phyloP scores from a whole-genome alignment of 352 stramenopile genomes.

The Pythium folliculosum region DNA sequence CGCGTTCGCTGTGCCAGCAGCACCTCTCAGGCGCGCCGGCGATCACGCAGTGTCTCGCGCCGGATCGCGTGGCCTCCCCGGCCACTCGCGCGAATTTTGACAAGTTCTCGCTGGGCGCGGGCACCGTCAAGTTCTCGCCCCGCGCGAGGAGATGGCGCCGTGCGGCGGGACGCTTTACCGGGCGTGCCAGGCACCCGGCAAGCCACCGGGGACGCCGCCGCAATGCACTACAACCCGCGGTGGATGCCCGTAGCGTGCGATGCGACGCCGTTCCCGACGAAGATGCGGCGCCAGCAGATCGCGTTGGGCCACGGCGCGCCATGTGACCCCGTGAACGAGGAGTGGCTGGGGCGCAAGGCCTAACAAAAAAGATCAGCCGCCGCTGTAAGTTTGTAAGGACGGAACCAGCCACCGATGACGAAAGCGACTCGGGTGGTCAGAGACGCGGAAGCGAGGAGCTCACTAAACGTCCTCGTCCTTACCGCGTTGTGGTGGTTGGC shows the following conservation, averaged over 20 bases:
- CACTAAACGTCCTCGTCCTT: too few relatives aligned
- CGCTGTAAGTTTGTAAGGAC: too few relatives aligned
- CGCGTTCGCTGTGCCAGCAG: not conserved
- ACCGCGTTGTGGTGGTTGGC: too few relatives aligned
- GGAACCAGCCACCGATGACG: too few relatives aligned
- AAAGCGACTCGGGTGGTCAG: too few relatives aligned
- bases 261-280: not conserved
- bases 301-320: not conserved
- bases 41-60: not conserved
- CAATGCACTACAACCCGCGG: not conserved
- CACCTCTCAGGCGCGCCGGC: not conserved
- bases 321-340: not conserved
- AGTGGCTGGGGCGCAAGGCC: not conserved
- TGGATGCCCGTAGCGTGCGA: constrained; percentile 5
- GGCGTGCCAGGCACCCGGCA: not conserved
- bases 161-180: not conserved
- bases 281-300: constrained; percentile 1
- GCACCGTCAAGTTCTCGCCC: not conserved
- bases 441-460: too few relatives aligned
- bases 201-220: not conserved
- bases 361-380: too few relatives aligned
- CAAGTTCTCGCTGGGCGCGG: not conserved
- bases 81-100: not conserved
- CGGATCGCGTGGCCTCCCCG: not conserved
- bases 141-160: not conserved